Evolutionary conservation across 148 eudicot species (phyloP).

Genomic region (Rhododendron williamsianum): DNA sequence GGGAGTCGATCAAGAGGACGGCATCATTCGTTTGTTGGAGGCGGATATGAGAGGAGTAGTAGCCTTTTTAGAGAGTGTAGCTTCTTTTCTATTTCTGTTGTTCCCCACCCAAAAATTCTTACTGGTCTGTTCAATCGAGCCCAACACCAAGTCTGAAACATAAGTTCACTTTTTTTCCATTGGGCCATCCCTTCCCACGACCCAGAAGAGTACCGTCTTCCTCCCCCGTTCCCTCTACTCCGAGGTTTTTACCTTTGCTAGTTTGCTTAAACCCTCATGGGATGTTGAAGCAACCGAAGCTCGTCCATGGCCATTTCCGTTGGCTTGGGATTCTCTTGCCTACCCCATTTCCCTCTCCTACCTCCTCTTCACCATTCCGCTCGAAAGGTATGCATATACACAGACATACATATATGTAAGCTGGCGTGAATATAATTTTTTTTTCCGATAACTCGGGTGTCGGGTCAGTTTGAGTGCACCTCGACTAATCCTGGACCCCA

Average conservation of each 20-base stretch:
- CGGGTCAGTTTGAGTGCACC: background rate
- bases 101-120: background rate
- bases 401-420: background rate
- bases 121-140: background rate
- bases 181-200: background rate
- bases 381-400: constrained; percentile 19
- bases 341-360: constrained; percentile 23
- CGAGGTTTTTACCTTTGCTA: background rate
- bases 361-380: constrained; percentile 23
- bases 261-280: constrained; percentile 6
- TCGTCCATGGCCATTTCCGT: constrained; percentile 34
- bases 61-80: no score
- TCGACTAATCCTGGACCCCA: background rate
- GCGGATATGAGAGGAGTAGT: no score
- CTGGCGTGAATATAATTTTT: no score
- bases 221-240: background rate
- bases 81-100: no score
- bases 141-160: background rate
- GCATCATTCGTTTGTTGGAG: no score
- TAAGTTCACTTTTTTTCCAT: background rate
- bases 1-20: no score
- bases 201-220: background rate
- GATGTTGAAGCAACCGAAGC: background rate
- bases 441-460: background rate
- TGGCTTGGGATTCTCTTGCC: constrained; percentile 20